Evolutionary conservation across 768 basidiomycete genomes (phyloP).

Genomic region (Coprinopsis marcescibilis): DNA sequence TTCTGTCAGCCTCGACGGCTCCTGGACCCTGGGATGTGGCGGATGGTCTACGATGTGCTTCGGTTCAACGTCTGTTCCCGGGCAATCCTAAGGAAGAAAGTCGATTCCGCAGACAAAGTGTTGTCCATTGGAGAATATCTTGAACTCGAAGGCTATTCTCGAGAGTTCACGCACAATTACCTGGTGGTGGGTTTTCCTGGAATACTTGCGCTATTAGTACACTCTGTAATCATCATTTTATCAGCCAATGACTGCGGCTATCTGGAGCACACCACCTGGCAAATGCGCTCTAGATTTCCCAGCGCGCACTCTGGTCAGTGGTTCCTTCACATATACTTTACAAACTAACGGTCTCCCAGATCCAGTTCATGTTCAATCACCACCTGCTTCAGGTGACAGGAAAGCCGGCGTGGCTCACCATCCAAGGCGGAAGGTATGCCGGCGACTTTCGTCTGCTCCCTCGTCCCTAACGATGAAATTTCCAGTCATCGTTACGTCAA

Average conservation of each 20-base stretch:
- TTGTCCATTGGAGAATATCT: slow-evolving; percentile 58
- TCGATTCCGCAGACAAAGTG: slow-evolving; percentile 31
- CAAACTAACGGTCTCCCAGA: too few species aligned
- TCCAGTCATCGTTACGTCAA: slow-evolving; percentile 61
- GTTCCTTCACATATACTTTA: not conserved
- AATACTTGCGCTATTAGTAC: not conserved
- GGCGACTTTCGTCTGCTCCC: not conserved
- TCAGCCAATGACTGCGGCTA: slow-evolving; percentile 75
- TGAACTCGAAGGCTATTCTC: slow-evolving; percentile 56
- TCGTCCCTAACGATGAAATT: not conserved
- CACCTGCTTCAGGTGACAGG: slow-evolving; percentile 66
- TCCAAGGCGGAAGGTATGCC: slow-evolving; percentile 61
- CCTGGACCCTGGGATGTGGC: slow-evolving; percentile 62
- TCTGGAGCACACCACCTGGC: slow-evolving; percentile 75
- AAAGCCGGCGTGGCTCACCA: slow-evolving; percentile 68
- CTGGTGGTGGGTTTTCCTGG: slow-evolving; percentile 48
- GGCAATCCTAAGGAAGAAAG: slow-evolving; percentile 33
- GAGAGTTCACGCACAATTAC: slow-evolving; percentile 67
- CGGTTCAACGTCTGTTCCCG: slow-evolving; percentile 69
- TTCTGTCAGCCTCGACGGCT: slow-evolving; percentile 64
- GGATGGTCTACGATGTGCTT: slow-evolving; percentile 64
- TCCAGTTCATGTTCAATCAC: slow-evolving; percentile 72
- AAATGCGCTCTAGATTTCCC: slow-evolving; percentile 68
- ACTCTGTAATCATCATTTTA: slow-evolving; percentile 3
- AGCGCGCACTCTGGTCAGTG: slow-evolving; percentile 51